Conservation (phyloP, 1,284 basidiomycete species). For the Irpex rosettiformis region DNA sequence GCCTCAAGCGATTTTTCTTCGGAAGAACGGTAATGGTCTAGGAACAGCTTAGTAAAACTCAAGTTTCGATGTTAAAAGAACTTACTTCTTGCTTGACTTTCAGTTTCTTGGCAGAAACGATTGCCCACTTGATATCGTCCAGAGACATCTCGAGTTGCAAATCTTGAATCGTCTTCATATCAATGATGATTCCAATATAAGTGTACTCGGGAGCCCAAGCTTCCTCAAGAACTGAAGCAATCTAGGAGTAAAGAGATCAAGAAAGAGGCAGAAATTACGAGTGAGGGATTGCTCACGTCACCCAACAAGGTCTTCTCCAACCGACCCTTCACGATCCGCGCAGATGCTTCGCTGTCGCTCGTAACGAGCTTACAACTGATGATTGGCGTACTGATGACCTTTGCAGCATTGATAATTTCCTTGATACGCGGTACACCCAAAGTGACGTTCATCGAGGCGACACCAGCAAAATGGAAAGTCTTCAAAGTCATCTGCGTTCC, state of each 20-base stretch:
- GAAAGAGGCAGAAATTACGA: neutral
- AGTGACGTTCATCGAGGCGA: slow-evolving; percentile 99
- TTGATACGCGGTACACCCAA: slow-evolving; percentile 99
- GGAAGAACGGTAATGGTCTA: slow-evolving; percentile 75
- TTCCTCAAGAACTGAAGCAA: slow-evolving; percentile 93
- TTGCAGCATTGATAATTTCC: slow-evolving; percentile 99
- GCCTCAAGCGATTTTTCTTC: slow-evolving; percentile 77
- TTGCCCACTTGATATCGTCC: slow-evolving; percentile 92
- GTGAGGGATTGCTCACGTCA: slow-evolving; percentile 58
- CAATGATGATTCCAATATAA: slow-evolving; percentile 92
- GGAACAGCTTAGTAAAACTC: neutral
- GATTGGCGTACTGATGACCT: slow-evolving; percentile 95
- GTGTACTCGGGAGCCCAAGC: slow-evolving; percentile 93
- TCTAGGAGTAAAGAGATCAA: slow-evolving; percentile 37
- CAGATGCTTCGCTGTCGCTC: slow-evolving; percentile 81
- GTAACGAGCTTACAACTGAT: slow-evolving; percentile 95
- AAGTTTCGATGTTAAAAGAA: neutral
- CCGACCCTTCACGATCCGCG: slow-evolving; percentile 96
- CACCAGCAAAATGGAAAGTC: slow-evolving; percentile 99
- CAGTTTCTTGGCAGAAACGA: slow-evolving; percentile 85
- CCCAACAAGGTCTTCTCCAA: slow-evolving; percentile 95
- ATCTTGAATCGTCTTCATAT: slow-evolving; percentile 85
- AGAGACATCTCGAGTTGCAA: slow-evolving; percentile 94
- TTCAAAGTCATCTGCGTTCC: slow-evolving; percentile 99
- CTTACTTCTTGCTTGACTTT: slow-evolving; percentile 86